Conservation (phyloP, 768 basidiomycete genomes). For the Dictyophora rubrovolvata region DNA sequence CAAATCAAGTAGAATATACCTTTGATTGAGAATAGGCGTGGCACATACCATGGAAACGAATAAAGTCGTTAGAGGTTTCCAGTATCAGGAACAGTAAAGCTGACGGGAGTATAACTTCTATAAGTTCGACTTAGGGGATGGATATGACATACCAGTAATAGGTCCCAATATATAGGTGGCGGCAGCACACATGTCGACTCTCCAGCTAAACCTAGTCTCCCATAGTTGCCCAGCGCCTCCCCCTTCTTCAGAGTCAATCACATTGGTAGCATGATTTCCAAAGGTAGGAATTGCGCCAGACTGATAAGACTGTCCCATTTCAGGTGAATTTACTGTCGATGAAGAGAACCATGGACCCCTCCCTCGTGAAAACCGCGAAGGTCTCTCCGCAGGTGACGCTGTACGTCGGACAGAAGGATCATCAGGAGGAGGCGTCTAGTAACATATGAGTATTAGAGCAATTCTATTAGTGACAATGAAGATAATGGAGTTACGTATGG, state of each 20-base stretch:
- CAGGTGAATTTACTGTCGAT: constrained; percentile 19
- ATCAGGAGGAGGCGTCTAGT: constrained; percentile 50
- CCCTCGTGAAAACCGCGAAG: constrained; percentile 16
- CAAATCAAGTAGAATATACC: constrained; percentile 5
- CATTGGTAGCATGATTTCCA: constrained; percentile 31
- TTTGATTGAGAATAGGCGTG: background rate
- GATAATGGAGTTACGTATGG: constrained; percentile 38
- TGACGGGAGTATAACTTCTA: constrained; percentile 17
- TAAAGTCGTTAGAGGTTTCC: constrained; percentile 69
- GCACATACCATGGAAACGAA: constrained; percentile 64
- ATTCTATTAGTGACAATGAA: background rate
- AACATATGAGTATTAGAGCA: background rate
- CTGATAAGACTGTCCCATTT: constrained; percentile 47
- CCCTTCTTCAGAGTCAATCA: constrained; percentile 29
- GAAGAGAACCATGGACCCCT: constrained; percentile 46
- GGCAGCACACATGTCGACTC: constrained; percentile 59
- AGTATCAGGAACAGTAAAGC: constrained; percentile 56
- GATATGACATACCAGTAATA: constrained; percentile 46
- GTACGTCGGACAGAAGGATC: constrained; percentile 27
- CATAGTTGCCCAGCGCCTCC: constrained; percentile 43
- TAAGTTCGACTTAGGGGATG: background rate
- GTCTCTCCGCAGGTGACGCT: constrained; percentile 19
- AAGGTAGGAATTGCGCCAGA: constrained; percentile 57
- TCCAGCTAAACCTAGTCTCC: constrained; percentile 59
- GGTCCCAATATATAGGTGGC: constrained; percentile 61